Conservation (phyloP, 169 alveolate genomes). For the Plasmodium gallinaceum region DNA sequence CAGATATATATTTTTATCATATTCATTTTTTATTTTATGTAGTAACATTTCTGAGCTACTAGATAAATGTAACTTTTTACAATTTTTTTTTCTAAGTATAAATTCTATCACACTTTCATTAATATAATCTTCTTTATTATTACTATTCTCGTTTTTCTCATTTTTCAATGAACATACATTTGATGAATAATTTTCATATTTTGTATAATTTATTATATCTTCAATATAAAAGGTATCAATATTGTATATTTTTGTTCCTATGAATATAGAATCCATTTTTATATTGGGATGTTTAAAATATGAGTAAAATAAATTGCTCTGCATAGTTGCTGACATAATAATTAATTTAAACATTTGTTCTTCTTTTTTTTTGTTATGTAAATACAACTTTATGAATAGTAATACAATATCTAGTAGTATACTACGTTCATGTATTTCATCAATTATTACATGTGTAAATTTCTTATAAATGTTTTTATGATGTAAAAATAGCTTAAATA, state of each 20-base stretch:
- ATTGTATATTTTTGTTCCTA: slow-evolving; percentile 40
- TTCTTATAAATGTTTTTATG: slow-evolving; percentile 79
- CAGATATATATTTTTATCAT: slow-evolving; percentile 21
- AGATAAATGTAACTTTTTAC: slow-evolving; percentile 19
- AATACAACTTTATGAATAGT: slow-evolving; percentile 36
- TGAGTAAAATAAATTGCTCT: slow-evolving; percentile 84
- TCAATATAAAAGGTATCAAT: slow-evolving; percentile 47
- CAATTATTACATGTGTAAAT: slow-evolving; percentile 89
- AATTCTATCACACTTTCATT: slow-evolving; percentile 38
- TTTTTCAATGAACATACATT: no score
- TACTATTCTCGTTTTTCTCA: not conserved
- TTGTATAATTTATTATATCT: slow-evolving; percentile 29
- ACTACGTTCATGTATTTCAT: slow-evolving; percentile 94
- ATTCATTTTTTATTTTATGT: slow-evolving; percentile 40
- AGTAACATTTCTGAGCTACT: slow-evolving; percentile 9
- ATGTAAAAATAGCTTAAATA: slow-evolving; percentile 89
- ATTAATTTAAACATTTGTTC: slow-evolving; percentile 83
- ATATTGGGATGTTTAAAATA: slow-evolving; percentile 80
- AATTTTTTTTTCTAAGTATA: slow-evolving; percentile 32
- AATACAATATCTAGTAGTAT: slow-evolving; percentile 87
- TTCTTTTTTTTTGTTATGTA: slow-evolving; percentile 30
- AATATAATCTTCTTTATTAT: not conserved
- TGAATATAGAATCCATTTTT: slow-evolving; percentile 17
- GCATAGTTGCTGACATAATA: slow-evolving; percentile 93
- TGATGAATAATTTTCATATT: not conserved